Evolutionary conservation across 768 basidiomycete genomes (phyloP).

Genomic region (Tulasnella sp.): DNA sequence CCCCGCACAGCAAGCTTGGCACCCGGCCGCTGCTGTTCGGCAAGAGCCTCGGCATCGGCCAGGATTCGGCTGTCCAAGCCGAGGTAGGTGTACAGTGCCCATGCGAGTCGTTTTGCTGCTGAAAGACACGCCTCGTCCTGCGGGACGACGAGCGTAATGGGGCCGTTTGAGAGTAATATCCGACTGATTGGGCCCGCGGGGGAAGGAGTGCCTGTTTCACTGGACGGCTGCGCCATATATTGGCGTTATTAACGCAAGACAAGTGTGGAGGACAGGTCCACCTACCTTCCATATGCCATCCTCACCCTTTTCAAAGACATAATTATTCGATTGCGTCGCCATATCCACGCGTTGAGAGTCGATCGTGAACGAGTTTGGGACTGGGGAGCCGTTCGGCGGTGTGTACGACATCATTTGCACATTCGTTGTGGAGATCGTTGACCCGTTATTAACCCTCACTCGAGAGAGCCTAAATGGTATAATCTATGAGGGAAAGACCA

Average conservation of each 20-base stretch:
- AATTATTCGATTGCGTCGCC: not conserved
- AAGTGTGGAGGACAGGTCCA: too few species aligned
- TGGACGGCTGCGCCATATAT: not conserved
- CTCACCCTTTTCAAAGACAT: not conserved
- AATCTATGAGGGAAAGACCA: not conserved
- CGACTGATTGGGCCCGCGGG: slow-evolving; percentile 24
- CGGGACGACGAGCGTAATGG: slow-evolving; percentile 24
- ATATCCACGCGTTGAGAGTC: not conserved
- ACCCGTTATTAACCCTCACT: not conserved
- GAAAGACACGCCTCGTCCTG: not conserved
- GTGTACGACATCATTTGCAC: slow-evolving; percentile 15
- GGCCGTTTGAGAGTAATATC: slow-evolving; percentile 20
- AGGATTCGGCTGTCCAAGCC: slow-evolving; percentile 23
- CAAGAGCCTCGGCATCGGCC: slow-evolving; percentile 24
- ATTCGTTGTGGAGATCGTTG: slow-evolving; percentile 17
- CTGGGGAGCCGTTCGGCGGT: not conserved
- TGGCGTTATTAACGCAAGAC: too few species aligned
- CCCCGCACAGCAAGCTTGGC: not conserved
- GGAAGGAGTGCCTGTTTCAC: not conserved
- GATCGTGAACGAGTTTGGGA: not conserved
- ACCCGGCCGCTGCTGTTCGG: not conserved
- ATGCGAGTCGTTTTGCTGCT: slow-evolving; percentile 24
- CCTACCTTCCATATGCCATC: slow-evolving; percentile 16
- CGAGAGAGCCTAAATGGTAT: slow-evolving; percentile 12
- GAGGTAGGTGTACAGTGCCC: slow-evolving; percentile 27